Percentiles rank a stretch among this genome's conserved stretches.
Conservation (phyloP, 2,329 filamentous ascomycete genomes). For the Neocucurbitaria cava region DNA sequence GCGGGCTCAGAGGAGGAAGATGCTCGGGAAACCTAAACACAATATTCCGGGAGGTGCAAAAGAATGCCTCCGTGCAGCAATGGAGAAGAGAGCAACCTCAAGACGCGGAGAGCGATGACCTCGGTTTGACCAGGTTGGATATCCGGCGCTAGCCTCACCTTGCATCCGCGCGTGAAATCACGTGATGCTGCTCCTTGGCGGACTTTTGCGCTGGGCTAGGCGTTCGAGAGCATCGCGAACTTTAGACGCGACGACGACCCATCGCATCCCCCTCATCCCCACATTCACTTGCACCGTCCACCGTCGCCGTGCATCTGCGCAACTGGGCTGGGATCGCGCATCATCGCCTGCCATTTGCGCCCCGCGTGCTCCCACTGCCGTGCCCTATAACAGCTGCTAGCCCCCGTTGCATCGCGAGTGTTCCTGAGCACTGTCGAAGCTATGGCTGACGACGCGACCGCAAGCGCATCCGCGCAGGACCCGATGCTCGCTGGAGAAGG, state of each 20-base stretch:
- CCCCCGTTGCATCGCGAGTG: conserved; percentile 29
- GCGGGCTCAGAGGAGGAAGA: not conserved
- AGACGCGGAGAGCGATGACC: conserved; percentile 27
- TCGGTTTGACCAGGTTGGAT: conserved; percentile 35
- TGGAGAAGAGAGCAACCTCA: not conserved
- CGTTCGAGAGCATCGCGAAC: conserved; percentile 40
- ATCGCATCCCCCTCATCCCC: conserved; percentile 39
- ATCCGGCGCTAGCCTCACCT: conserved; percentile 26
- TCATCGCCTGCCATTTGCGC: conserved; percentile 9
- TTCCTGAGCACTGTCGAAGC: conserved; percentile 21
- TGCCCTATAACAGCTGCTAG: conserved; percentile 21
- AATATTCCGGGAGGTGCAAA: not conserved
- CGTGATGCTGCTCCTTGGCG: conserved; percentile 27
- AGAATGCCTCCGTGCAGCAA: conserved; percentile 1
- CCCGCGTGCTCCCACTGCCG: conserved; percentile 16
- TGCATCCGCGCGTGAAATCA: conserved; percentile 10
- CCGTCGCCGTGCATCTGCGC: conserved; percentile 11
- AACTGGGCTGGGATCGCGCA: conserved; percentile 13
- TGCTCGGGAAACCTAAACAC: not conserved
- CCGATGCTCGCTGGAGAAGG: conserved; percentile 30
- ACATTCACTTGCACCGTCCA: conserved; percentile 27
- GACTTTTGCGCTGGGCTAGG: conserved; percentile 25
- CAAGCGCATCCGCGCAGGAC: conserved; percentile 38
- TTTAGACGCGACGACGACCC: conserved; percentile 38
- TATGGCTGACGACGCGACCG: conserved; percentile 46